Conservation (phyloP, 2,329 filamentous ascomycete species). For the Clonostachys byssicola region DNA sequence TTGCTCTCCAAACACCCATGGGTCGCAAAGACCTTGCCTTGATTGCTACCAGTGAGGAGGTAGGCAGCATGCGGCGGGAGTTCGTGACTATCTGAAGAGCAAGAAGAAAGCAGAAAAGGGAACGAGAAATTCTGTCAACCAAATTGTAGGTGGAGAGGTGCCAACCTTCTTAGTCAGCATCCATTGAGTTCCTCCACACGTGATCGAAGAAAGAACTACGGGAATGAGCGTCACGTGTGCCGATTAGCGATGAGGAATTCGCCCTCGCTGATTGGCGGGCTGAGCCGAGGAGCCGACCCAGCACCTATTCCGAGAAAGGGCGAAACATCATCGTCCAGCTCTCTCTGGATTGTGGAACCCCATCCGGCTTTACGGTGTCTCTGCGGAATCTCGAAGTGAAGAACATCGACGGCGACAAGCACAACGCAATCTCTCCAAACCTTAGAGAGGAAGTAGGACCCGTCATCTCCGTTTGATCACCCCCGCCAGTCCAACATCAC, state of each 20-base stretch:
- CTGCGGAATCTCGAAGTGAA: constrained; percentile 2
- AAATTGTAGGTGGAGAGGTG: constrained; percentile 5
- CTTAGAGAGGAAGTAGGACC: too few relatives aligned
- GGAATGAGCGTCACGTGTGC: constrained; percentile 9
- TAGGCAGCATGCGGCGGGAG: constrained; percentile 23
- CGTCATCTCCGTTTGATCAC: too few relatives aligned
- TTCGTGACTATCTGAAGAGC: constrained; percentile 47
- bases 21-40: constrained; percentile 27
- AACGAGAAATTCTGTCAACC: constrained; percentile 3
- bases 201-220: constrained; percentile 3
- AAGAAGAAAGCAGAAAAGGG: constrained; percentile 23
- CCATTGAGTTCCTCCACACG: constrained; percentile 8
- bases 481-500: constrained; percentile 10
- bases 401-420: too few relatives aligned
- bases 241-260: constrained; percentile 29
- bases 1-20: constrained; percentile 36
- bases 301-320: constrained; percentile 6
- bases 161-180: constrained; percentile 4
- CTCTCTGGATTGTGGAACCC: neutral
- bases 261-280: constrained; percentile 27
- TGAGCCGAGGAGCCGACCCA: constrained; percentile 38
- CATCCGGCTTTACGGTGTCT: neutral
- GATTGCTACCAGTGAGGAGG: neutral
- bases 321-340: constrained; percentile 9
- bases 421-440: too few relatives aligned